A percentile compares a stretch with the other conserved stretches of the same genome.
Evolutionary conservation across 257 asterid species (phyloP).

Genomic region (Cordia subcordata): DNA sequence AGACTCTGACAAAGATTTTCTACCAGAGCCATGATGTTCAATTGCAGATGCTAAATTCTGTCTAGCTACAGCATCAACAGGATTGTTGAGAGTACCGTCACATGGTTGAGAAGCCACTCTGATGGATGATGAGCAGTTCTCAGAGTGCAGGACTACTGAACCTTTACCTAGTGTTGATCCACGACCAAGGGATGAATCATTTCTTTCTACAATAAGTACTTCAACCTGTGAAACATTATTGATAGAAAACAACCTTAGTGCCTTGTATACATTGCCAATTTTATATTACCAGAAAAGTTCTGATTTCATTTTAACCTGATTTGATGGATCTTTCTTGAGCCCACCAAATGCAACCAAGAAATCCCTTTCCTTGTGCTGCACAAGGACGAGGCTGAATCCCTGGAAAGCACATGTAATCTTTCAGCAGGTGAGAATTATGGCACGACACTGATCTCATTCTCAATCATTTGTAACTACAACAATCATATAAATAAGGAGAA

Average conservation of each 20-base stretch:
- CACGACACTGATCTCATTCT: too few species aligned
- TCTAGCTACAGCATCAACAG: conserved; percentile 53
- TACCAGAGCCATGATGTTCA: conserved; percentile 90
- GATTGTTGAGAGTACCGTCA: conserved; percentile 41
- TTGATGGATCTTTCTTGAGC: conserved; percentile 83
- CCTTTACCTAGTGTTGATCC: conserved; percentile 83
- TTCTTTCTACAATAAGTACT: conserved; percentile 80
- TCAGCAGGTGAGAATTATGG: neutral
- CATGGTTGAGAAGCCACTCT: conserved; percentile 46
- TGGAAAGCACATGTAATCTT: conserved; percentile 13
- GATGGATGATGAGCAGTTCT: conserved; percentile 34
- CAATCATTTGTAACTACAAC: too few species aligned
- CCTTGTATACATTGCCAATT: neutral
- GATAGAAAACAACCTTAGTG: conserved; percentile 11
- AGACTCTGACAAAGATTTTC: conserved; percentile 91
- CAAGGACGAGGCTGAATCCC: conserved; percentile 95
- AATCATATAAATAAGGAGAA: too few species aligned
- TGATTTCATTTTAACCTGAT: conserved; percentile 53
- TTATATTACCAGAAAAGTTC: conserved; percentile 6
- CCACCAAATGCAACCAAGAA: conserved; percentile 98
- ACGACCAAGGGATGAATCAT: conserved; percentile 57
- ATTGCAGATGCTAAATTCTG: conserved; percentile 70
- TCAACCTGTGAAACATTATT: conserved; percentile 53
- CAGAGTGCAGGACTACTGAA: conserved; percentile 65
- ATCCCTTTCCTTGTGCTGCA: conserved; percentile 89